These are phyloP conservation scores for Cucumis variabilis DNA, from an alignment of 331 rosid genomes.

Conservation along the genomic window DNA sequence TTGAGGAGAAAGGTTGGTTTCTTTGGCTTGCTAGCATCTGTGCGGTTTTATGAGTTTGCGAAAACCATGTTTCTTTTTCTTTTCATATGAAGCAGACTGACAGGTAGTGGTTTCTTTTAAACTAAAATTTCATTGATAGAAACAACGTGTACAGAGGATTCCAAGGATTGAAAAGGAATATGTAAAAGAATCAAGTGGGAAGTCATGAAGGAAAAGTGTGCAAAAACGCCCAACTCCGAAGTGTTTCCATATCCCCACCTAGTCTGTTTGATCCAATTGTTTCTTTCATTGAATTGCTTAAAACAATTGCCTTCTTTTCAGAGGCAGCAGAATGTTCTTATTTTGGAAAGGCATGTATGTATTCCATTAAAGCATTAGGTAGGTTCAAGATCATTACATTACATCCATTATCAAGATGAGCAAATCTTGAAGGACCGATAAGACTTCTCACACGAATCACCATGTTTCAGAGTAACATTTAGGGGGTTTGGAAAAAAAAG, in stretches of 20 bases:
- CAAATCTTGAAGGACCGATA: background rate
- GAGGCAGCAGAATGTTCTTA: background rate
- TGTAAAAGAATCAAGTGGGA: background rate
- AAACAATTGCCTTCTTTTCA: background rate
- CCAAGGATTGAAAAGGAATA: background rate
- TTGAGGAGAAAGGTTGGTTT: too few relatives aligned
- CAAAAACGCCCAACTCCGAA: background rate
- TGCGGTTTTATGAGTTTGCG: background rate
- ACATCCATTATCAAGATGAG: too few relatives aligned
- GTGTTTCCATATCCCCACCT: background rate
- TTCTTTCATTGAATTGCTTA: background rate
- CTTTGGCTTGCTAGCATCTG: too few relatives aligned
- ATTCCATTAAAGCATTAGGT: background rate
- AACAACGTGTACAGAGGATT: background rate
- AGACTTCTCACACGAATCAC: background rate
- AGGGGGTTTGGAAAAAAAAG: background rate
- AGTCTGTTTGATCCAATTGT: background rate
- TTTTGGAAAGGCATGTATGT: background rate
- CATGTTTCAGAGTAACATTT: background rate
- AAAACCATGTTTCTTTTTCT: conserved; percentile 2
- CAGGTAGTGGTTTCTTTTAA: background rate
- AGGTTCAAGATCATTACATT: background rate
- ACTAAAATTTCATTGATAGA: background rate
- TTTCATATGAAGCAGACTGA: background rate
- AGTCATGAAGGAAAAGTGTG: background rate